Percentiles rank a stretch among this genome's conserved stretches.
These are phyloP conservation scores for Fusarium pseudonygamai DNA, from an alignment of 2,329 filamentous ascomycete genomes.

Conservation along the genomic window DNA sequence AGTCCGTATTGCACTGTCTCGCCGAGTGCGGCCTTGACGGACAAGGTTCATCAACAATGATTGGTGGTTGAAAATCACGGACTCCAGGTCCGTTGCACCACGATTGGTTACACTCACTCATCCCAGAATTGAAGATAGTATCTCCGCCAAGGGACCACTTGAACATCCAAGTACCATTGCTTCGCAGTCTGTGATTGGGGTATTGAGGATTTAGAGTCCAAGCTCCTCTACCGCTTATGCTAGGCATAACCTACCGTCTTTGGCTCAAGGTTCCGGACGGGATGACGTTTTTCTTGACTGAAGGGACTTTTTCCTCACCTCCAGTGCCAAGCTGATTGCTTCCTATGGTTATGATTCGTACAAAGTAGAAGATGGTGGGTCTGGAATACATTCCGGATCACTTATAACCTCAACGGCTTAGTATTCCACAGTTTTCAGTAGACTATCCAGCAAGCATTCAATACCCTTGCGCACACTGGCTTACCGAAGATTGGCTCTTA, in stretches of 20 bases:
- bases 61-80: not conserved
- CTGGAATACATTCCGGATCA: not conserved
- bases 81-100: not conserved
- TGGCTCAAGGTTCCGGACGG: not conserved
- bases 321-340: not conserved
- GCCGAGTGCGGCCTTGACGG: not conserved
- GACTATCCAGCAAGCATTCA: not conserved
- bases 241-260: not conserved
- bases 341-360: not conserved
- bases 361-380: not conserved
- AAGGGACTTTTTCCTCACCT: not conserved
- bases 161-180: not conserved
- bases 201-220: not conserved
- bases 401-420: not conserved
- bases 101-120: not conserved
- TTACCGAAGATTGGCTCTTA: not conserved
- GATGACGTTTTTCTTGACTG: conserved; percentile 4
- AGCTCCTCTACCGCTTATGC: not conserved
- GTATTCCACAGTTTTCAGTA: not conserved
- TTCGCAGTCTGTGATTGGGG: not conserved
- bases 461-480: not conserved
- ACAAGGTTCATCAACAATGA: not conserved
- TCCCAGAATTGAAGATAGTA: not conserved
- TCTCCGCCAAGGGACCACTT: not conserved
- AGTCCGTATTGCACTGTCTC: conserved; percentile 22